Conservation (phyloP, 345 rosid genomes). For the Balakata baccata region DNA sequence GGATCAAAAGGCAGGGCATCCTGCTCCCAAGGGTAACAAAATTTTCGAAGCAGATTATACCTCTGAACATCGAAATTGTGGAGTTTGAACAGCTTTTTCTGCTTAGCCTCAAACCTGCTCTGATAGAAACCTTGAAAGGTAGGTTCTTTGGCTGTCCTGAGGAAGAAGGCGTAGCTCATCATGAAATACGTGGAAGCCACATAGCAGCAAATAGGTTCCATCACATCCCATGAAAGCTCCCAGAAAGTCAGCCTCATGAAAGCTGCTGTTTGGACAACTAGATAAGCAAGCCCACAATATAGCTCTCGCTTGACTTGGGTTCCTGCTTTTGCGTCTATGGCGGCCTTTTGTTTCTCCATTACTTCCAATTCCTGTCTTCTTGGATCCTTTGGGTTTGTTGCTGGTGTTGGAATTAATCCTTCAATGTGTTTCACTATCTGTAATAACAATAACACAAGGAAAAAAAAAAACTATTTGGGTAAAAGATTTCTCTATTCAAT, state of each 20-base stretch:
- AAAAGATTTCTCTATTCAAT: conserved; percentile 13
- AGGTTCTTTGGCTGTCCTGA: conserved; percentile 77
- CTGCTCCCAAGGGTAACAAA: conserved; percentile 22
- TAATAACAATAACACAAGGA: conserved; percentile 20
- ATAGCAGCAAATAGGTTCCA: conserved; percentile 96
- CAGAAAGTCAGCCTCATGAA: conserved; percentile 96
- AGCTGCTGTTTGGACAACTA: conserved; percentile 72
- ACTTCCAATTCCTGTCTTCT: conserved; percentile 60
- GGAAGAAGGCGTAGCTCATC: conserved; percentile 79
- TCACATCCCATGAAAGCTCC: conserved; percentile 98
- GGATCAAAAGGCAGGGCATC: conserved; percentile 7
- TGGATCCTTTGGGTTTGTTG: conserved; percentile 43
- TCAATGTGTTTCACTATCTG: conserved; percentile 75
- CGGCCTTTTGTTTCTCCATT: conserved; percentile 50
- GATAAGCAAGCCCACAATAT: conserved; percentile 64
- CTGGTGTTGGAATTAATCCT: conserved; percentile 61
- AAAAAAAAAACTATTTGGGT: conserved; percentile 21
- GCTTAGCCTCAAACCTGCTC: conserved; percentile 65
- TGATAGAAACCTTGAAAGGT: conserved; percentile 83
- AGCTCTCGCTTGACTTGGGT: conserved; percentile 61
- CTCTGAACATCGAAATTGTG: conserved; percentile 50
- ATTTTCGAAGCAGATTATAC: conserved; percentile 53
- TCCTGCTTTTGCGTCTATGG: conserved; percentile 58
- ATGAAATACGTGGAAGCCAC: conserved; percentile 66
- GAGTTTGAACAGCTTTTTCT: conserved; percentile 48